phyloP scores from a whole-genome alignment of 257 asterid species.

The Prunella vulgaris region DNA sequence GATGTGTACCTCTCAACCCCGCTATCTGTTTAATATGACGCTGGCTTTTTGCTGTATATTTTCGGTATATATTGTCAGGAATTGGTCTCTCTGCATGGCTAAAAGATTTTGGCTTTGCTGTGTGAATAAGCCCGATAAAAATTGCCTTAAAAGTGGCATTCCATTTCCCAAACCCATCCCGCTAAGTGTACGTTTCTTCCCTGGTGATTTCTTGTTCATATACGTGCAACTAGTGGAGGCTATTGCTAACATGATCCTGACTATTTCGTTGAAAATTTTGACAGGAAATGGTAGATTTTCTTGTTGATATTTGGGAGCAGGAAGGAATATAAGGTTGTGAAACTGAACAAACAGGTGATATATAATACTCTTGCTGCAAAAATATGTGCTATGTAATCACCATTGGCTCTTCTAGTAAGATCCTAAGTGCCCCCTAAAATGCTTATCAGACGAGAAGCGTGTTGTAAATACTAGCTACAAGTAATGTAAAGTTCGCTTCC shows the following conservation, averaged over 20 bases:
- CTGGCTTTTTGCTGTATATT: neutral
- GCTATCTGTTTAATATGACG: neutral
- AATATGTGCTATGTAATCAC: neutral
- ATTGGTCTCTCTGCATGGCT: conserved; percentile 25
- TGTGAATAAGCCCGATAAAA: conserved; percentile 47
- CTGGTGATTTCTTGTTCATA: neutral
- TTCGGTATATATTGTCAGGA: conserved; percentile 22
- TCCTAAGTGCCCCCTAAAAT: neutral
- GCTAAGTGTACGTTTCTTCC: conserved; percentile 42
- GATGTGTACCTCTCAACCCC: too few species aligned
- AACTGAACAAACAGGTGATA: conserved; percentile 1
- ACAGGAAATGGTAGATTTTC: conserved; percentile 43
- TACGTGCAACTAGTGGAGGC: neutral
- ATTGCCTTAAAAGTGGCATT: conserved; percentile 45
- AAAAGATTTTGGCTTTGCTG: conserved; percentile 46
- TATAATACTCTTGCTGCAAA: neutral
- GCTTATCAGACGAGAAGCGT: neutral
- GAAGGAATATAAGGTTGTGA: conserved; percentile 35
- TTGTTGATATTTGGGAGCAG: conserved; percentile 39
- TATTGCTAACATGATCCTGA: neutral
- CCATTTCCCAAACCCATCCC: conserved; percentile 58
- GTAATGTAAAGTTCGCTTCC: neutral
- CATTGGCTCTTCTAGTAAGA: neutral
- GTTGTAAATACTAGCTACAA: conserved; percentile 7
- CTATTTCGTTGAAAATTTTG: neutral